Conservation (phyloP, 2,329 filamentous ascomycete genomes). For the Bimuria novae-zelandiae region DNA sequence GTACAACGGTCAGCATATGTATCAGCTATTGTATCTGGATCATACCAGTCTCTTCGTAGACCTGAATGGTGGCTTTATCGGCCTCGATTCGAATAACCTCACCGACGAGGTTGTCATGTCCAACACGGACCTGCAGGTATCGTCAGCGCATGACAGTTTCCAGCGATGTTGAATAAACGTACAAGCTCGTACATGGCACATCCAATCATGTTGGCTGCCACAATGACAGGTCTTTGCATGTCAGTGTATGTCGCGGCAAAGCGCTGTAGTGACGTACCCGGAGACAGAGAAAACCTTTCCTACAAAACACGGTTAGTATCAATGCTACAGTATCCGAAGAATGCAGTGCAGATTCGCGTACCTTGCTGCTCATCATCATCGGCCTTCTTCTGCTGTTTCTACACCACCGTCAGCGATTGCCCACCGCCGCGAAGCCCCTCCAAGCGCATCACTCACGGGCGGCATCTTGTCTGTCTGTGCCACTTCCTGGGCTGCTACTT, state of each 20-base stretch:
- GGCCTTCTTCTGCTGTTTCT: slow-evolving; percentile 42
- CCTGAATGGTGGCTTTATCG: slow-evolving; percentile 96
- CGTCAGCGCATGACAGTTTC: slow-evolving; percentile 15
- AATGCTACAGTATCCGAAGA: neutral
- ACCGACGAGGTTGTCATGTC: slow-evolving; percentile 87
- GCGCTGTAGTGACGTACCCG: slow-evolving; percentile 51
- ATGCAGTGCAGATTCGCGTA: slow-evolving; percentile 33
- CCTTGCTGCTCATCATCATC: slow-evolving; percentile 61
- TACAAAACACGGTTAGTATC: slow-evolving; percentile 31
- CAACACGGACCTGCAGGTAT: slow-evolving; percentile 78
- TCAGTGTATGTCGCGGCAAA: slow-evolving; percentile 31
- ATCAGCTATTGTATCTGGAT: neutral
- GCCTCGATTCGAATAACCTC: slow-evolving; percentile 97
- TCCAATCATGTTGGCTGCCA: slow-evolving; percentile 98
- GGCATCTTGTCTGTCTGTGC: slow-evolving; percentile 37
- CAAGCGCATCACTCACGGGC: slow-evolving; percentile 37
- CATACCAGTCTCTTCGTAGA: slow-evolving; percentile 97
- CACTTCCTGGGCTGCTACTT: slow-evolving; percentile 15
- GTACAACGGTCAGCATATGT: slow-evolving; percentile 16
- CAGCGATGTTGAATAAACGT: slow-evolving; percentile 42
- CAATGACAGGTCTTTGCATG: slow-evolving; percentile 74
- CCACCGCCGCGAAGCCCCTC: slow-evolving; percentile 5
- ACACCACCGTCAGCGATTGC: slow-evolving; percentile 31
- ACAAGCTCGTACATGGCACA: slow-evolving; percentile 99
- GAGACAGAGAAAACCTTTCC: slow-evolving; percentile 74